A percentile compares a stretch with the other conserved stretches of the same genome.
These are phyloP conservation scores for Gymnopilus dilepis DNA, from an alignment of 768 basidiomycete species.

Conservation along the genomic window DNA sequence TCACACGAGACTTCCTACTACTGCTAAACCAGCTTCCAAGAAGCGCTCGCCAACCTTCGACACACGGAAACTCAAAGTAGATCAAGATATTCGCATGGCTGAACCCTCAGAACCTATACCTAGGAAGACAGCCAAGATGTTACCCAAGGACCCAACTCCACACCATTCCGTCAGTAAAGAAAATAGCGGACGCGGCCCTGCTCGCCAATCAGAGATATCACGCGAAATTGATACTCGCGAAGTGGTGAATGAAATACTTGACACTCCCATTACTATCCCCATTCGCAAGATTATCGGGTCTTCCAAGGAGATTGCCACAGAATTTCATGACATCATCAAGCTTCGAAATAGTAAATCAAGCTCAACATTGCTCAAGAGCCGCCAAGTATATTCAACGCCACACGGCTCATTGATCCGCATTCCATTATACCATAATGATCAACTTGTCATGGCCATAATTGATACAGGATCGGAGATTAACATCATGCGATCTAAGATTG, in stretches of 20 bases:
- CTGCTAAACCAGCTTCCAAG: background rate
- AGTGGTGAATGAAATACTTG: slow-evolving; percentile 9
- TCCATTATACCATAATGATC: slow-evolving; percentile 13
- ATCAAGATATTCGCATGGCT: slow-evolving; percentile 7
- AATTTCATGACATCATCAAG: slow-evolving; percentile 4
- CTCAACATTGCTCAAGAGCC: background rate
- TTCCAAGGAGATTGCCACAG: slow-evolving; percentile 11
- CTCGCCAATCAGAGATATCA: slow-evolving; percentile 19
- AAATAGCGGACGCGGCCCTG: background rate
- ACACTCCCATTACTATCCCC: slow-evolving; percentile 9
- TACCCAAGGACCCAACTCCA: background rate
- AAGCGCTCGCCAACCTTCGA: background rate
- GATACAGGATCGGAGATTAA: slow-evolving; percentile 28
- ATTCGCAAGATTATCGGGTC: slow-evolving; percentile 11
- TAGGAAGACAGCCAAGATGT: background rate
- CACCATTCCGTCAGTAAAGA: background rate
- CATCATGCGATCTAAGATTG: too few species aligned
- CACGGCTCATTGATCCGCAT: slow-evolving; percentile 19
- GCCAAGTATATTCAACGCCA: background rate
- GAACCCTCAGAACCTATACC: slow-evolving; percentile 10
- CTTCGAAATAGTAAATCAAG: slow-evolving; percentile 1
- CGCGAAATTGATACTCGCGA: slow-evolving; percentile 5
- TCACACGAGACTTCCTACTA: too few species aligned
- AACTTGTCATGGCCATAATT: slow-evolving; percentile 25
- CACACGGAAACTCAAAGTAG: background rate